A percentile compares a stretch with the other conserved stretches of the same genome.
Conservation (phyloP, 208 protist genomes). For the Trypanosoma avium region DNA sequence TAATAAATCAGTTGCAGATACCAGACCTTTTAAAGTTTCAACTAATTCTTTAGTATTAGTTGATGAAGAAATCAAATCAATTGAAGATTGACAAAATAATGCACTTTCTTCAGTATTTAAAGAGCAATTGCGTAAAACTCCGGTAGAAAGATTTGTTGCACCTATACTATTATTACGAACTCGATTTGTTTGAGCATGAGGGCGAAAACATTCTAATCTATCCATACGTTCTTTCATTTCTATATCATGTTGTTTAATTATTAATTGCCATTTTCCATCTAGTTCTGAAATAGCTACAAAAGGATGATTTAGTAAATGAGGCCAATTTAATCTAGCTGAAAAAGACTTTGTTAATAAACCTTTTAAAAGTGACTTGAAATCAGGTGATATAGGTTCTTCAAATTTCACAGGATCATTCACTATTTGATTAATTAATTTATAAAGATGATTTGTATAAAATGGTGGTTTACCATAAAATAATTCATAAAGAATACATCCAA, state of each 20-base stretch:
- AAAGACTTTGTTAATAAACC: conserved; percentile 94
- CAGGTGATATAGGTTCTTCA: conserved; percentile 82
- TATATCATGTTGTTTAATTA: conserved; percentile 68
- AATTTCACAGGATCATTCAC: conserved; percentile 90
- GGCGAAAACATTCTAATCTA: conserved; percentile 59
- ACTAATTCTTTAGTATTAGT: conserved; percentile 19
- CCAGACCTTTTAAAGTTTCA: conserved; percentile 33
- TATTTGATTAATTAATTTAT: conserved; percentile 95
- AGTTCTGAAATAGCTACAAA: conserved; percentile 81
- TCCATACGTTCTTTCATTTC: conserved; percentile 84
- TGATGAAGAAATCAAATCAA: conserved; percentile 23
- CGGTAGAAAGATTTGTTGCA: neutral
- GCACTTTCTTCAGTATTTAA: conserved; percentile 19
- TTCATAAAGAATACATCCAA: conserved; percentile 98
- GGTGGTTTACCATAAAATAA: conserved; percentile 95
- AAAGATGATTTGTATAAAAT: conserved; percentile 97
- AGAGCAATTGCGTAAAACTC: neutral
- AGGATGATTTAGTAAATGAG: conserved; percentile 82
- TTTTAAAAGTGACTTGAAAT: conserved; percentile 92
- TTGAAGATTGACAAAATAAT: conserved; percentile 23
- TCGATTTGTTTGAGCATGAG: conserved; percentile 19
- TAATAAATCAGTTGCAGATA: conserved; percentile 21
- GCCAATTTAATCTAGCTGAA: conserved; percentile 92
- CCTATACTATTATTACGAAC: conserved; percentile 3
- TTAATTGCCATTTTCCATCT: conserved; percentile 63